These are phyloP conservation scores for Boletus vinaceobasis DNA, from an alignment of 768 basidiomycete species.

Conservation along the genomic window DNA sequence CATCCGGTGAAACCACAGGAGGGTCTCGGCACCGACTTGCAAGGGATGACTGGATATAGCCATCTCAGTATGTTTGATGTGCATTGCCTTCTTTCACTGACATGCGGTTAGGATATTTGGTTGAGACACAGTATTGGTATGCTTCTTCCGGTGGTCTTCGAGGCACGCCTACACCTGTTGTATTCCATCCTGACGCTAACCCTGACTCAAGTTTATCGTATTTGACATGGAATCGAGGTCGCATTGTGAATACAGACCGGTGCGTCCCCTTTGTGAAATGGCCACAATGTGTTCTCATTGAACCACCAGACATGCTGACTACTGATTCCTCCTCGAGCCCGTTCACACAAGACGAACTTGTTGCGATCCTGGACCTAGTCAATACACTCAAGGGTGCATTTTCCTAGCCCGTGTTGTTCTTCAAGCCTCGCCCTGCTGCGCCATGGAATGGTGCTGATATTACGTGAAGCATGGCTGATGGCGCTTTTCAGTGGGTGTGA, in stretches of 20 bases:
- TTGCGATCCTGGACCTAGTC: conserved; percentile 12
- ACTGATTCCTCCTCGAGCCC: conserved; percentile 17
- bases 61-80: conserved; percentile 12
- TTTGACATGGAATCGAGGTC: conserved; percentile 10
- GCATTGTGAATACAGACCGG: conserved; percentile 17
- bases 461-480: conserved; percentile 9
- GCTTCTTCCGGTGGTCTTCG: not conserved
- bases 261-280: not conserved
- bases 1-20: not conserved
- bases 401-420: not conserved
- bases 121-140: conserved; percentile 17
- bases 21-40: not conserved
- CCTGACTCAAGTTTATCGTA: not conserved
- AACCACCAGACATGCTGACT: conserved; percentile 11
- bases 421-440: not conserved
- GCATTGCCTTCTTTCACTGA: not conserved
- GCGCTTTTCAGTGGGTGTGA: conserved; percentile 7
- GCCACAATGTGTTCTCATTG: not conserved
- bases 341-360: conserved; percentile 13
- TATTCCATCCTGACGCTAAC: not conserved
- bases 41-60: not conserved
- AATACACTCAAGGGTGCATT: conserved; percentile 10
- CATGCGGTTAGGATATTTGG: conserved; percentile 6
- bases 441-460: not conserved
- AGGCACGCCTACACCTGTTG: not conserved